Percentiles rank a stretch among this genome's conserved stretches.
These are phyloP conservation scores for Pichia sporocuriosa DNA, from an alignment of 805 yeast genomes.

Conservation along the genomic window DNA sequence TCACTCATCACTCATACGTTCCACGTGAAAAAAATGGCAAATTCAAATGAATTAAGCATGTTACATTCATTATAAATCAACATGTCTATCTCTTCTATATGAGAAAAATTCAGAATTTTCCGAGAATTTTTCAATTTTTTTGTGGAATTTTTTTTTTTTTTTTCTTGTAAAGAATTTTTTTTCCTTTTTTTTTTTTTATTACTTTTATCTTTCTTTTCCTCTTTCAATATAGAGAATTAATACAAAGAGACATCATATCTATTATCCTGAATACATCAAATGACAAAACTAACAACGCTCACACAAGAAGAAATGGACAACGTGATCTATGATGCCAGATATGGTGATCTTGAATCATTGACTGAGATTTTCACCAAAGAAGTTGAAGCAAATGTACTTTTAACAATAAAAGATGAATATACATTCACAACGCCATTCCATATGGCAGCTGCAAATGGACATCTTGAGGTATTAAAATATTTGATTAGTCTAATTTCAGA, in stretches of 20 bases:
- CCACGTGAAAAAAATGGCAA: too few relatives aligned
- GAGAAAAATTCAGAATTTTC: too few relatives aligned
- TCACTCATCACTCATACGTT: background rate
- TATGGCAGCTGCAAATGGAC: constrained; percentile 96
- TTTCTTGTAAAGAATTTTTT: too few relatives aligned
- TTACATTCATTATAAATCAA: too few relatives aligned
- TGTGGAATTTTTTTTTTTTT: background rate
- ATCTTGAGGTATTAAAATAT: constrained; percentile 56
- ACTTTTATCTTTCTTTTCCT: too few relatives aligned
- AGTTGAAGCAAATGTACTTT: constrained; percentile 38
- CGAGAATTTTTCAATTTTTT: background rate
- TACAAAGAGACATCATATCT: too few relatives aligned
- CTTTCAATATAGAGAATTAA: too few relatives aligned
- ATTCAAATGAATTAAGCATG: too few relatives aligned
- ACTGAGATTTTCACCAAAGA: constrained; percentile 56
- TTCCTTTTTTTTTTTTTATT: too few relatives aligned
- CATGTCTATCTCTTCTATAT: too few relatives aligned
- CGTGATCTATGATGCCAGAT: constrained; percentile 76
- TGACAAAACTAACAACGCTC: constrained; percentile 27
- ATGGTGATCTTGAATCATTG: constrained; percentile 76
- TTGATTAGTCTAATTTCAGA: constrained; percentile 44
- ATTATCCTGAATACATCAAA: constrained; percentile 8
- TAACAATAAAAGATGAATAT: constrained; percentile 51
- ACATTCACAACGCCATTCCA: constrained; percentile 76
- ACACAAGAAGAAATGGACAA: constrained; percentile 78